phyloP scores from a whole-genome alignment of 352 stramenopile species.

The Hyaloperonospora brassicae region DNA sequence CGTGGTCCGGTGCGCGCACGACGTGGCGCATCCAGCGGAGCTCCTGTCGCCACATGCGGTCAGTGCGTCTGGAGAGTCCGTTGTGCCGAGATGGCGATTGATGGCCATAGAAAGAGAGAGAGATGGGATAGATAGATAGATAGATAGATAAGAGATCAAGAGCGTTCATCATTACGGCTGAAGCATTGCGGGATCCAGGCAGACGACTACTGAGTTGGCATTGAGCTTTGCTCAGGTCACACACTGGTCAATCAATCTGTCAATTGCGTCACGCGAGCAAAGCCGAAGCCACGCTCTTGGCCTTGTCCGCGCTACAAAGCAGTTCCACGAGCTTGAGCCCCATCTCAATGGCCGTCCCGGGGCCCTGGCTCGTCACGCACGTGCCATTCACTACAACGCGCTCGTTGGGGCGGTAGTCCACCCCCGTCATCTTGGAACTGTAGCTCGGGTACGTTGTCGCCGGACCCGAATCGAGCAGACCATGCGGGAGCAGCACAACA shows the following conservation, averaged over 20 bases:
- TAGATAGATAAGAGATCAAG: no score
- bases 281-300: conserved; percentile 40
- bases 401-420: conserved; percentile 30
- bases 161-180: no score
- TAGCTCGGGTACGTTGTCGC: conserved; percentile 53
- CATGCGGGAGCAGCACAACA: conserved; percentile 49
- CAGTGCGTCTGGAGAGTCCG: no score
- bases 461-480: conserved; percentile 31
- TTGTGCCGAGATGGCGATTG: no score
- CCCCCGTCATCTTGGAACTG: conserved; percentile 37
- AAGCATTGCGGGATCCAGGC: no score
- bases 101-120: no score
- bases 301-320: conserved; percentile 46
- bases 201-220: no score
- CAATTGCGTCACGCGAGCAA: neutral
- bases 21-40: conserved; percentile 47
- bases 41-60: conserved; percentile 28
- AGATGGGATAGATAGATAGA: no score
- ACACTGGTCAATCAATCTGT: no score
- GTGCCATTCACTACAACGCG: conserved; percentile 54
- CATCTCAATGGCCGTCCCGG: conserved; percentile 69
- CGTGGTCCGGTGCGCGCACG: conserved; percentile 36
- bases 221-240: no score
- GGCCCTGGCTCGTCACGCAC: conserved; percentile 62
- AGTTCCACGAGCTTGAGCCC: conserved; percentile 62